Evolutionary conservation across 495 filamentous ascomycete species (phyloP).

Genomic region (Friedmanniomyces simplex): DNA sequence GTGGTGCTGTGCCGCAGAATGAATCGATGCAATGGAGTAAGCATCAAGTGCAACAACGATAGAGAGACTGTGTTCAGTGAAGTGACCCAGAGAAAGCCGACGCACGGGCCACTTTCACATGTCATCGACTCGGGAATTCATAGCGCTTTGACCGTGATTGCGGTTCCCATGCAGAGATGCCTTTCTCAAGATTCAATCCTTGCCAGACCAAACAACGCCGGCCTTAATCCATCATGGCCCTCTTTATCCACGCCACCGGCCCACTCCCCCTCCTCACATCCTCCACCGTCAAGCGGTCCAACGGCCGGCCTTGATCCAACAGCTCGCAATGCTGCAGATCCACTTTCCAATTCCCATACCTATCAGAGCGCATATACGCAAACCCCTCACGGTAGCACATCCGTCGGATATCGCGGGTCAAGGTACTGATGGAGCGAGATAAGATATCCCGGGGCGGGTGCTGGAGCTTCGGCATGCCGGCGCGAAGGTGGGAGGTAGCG

Average conservation of each 20-base stretch:
- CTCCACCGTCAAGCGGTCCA: not conserved
- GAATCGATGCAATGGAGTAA: no score
- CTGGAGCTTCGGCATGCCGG: not conserved
- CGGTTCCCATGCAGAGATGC: no score
- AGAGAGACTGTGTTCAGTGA: no score
- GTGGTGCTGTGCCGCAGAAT: no score
- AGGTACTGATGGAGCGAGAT: not conserved
- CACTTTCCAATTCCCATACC: conserved; percentile 11
- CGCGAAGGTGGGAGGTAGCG: not conserved
- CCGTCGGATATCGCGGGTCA: not conserved
- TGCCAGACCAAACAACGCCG: no score
- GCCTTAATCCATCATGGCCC: not conserved
- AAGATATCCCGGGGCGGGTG: not conserved
- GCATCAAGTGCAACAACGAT: no score
- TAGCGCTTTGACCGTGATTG: no score
- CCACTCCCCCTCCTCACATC: not conserved
- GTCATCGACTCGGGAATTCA: no score
- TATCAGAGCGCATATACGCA: conserved; percentile 1
- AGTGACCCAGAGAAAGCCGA: no score
- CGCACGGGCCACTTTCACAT: no score
- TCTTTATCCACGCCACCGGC: not conserved
- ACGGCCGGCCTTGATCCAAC: conserved; percentile 8
- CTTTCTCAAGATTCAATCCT: no score
- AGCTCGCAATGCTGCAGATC: conserved; percentile 10
- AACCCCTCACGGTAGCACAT: conserved; percentile 14